A percentile compares a stretch with the other conserved stretches of the same genome.
Evolutionary conservation across 2,329 filamentous ascomycete genomes (phyloP).

Genomic region (Tolypocladium capitatum): DNA sequence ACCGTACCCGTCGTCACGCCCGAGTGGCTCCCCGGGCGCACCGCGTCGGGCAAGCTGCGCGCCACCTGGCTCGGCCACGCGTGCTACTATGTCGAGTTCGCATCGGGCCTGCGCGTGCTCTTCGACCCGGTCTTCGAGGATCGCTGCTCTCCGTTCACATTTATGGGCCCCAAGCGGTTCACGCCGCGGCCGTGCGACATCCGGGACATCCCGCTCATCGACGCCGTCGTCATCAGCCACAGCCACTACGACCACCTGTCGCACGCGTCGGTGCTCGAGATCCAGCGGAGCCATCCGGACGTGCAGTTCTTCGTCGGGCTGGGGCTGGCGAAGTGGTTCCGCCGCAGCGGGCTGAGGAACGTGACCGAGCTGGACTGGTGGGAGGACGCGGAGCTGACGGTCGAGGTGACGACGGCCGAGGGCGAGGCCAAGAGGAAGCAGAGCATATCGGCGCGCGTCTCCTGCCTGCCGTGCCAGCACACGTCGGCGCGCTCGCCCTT

Average conservation of each 20-base stretch:
- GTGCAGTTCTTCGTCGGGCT: conserved; percentile 82
- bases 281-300: conserved; percentile 58
- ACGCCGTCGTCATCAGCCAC: conserved; percentile 72
- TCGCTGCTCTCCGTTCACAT: conserved; percentile 65
- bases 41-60: conserved; percentile 46
- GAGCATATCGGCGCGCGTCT: conserved; percentile 55
- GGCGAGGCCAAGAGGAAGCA: not conserved
- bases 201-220: conserved; percentile 62
- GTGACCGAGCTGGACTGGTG: conserved; percentile 94
- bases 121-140: conserved; percentile 92
- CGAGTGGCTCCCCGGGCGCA: conserved; percentile 48
- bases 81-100: conserved; percentile 87
- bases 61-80: conserved; percentile 94
- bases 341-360: conserved; percentile 52
- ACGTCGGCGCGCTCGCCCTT: conserved; percentile 53
- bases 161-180: conserved; percentile 61
- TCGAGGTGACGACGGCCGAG: conserved; percentile 24
- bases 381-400: conserved; percentile 64
- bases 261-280: conserved; percentile 57
- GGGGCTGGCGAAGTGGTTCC: conserved; percentile 75
- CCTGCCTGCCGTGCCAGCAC: conserved; percentile 77
- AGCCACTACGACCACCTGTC: conserved; percentile 91
- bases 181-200: conserved; percentile 66
- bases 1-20: conserved; percentile 56
- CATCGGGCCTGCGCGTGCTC: conserved; percentile 70